phyloP scores from a whole-genome alignment of 768 basidiomycete species.

The Podaxis carcinomalis region DNA sequence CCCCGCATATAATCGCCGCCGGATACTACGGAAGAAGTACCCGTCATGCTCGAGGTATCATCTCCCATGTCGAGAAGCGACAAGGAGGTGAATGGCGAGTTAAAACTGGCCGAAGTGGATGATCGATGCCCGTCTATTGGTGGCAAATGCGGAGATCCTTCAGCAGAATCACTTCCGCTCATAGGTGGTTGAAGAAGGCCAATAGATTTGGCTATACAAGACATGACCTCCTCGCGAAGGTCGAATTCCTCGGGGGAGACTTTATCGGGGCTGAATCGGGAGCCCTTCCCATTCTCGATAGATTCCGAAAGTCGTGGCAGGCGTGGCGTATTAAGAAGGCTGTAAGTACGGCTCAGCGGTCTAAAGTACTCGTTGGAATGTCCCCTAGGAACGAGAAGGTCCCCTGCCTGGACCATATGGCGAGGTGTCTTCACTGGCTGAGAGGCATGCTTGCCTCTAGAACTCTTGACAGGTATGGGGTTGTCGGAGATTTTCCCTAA shows the following conservation, averaged over 20 bases:
- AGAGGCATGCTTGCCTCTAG: neutral
- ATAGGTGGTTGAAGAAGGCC: slow-evolving; percentile 86
- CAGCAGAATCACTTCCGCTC: slow-evolving; percentile 60
- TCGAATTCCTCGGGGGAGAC: slow-evolving; percentile 72
- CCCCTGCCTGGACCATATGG: slow-evolving; percentile 70
- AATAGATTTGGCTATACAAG: slow-evolving; percentile 95
- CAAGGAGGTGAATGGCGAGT: slow-evolving; percentile 69
- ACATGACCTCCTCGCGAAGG: slow-evolving; percentile 95
- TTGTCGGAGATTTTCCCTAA: slow-evolving; percentile 21
- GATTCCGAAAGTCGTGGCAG: slow-evolving; percentile 28
- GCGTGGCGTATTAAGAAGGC: slow-evolving; percentile 47
- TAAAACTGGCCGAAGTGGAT: slow-evolving; percentile 35
- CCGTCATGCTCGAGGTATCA: slow-evolving; percentile 65
- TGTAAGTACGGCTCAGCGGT: slow-evolving; percentile 43
- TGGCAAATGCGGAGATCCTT: slow-evolving; percentile 60
- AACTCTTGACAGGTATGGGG: slow-evolving; percentile 15
- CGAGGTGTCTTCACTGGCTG: slow-evolving; percentile 32
- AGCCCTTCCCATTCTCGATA: slow-evolving; percentile 21
- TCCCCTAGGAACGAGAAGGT: slow-evolving; percentile 59
- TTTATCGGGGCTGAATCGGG: slow-evolving; percentile 15
- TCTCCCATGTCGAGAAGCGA: slow-evolving; percentile 70
- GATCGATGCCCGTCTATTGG: slow-evolving; percentile 38
- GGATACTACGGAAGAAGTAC: slow-evolving; percentile 46
- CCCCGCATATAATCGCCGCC: slow-evolving; percentile 68
- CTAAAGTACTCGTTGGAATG: slow-evolving; percentile 43